Percentiles rank a stretch among this genome's conserved stretches.
Conservation (phyloP, 2,329 filamentous ascomycete genomes). For the Paraconiothyrium brasiliense region DNA sequence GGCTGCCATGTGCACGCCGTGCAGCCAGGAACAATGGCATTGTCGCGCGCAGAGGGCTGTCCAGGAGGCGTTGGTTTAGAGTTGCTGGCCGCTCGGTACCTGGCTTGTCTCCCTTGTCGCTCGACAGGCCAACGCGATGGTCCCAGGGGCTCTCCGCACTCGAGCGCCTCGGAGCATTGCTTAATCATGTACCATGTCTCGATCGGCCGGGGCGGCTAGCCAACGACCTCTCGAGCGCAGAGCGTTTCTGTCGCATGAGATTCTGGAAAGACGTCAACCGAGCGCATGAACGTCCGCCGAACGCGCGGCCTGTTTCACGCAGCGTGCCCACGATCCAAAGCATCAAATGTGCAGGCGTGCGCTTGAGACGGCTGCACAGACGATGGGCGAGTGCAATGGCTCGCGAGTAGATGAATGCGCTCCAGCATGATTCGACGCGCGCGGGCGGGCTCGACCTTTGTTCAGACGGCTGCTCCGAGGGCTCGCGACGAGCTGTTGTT, state of each 20-base stretch:
- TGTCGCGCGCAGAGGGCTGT: conserved; percentile 10
- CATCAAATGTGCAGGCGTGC: conserved; percentile 16
- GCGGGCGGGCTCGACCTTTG: conserved; percentile 1
- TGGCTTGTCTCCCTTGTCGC: conserved; percentile 48
- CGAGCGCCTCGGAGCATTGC: conserved; percentile 49
- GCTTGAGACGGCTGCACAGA: conserved; percentile 27
- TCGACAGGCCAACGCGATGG: conserved; percentile 44
- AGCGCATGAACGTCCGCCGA: conserved; percentile 19
- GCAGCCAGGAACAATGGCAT: conserved; percentile 15
- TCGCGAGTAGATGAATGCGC: not conserved
- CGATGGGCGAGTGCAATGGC: not conserved
- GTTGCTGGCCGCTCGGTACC: conserved; percentile 47
- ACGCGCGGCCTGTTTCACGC: conserved; percentile 42
- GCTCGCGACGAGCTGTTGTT: conserved; percentile 6
- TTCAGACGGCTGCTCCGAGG: not conserved
- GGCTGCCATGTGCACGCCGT: conserved; percentile 1
- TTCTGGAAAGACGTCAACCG: conserved; percentile 41
- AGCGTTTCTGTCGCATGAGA: conserved; percentile 32
- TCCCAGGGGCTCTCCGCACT: conserved; percentile 51
- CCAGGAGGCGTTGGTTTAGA: conserved; percentile 45
- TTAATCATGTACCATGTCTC: conserved; percentile 49
- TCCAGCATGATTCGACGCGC: not conserved
- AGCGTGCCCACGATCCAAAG: conserved; percentile 24
- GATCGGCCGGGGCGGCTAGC: conserved; percentile 32
- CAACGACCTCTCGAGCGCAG: conserved; percentile 33